A percentile compares a stretch with the other conserved stretches of the same genome.
Conservation (phyloP, 805 yeast species). For the Starmerella cellae region DNA sequence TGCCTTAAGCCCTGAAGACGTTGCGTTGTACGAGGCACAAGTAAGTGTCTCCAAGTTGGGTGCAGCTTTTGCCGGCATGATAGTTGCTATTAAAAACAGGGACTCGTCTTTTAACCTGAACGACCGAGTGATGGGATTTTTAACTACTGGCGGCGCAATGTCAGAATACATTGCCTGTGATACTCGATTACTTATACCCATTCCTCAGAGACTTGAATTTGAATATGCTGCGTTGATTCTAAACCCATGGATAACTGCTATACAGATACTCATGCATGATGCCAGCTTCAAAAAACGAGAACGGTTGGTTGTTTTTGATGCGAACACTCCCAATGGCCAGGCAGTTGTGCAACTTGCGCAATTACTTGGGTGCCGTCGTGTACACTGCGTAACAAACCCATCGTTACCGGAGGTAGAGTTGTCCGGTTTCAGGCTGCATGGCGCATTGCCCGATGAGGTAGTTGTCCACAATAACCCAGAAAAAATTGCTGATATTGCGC, state of each 20-base stretch:
- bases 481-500: constrained; percentile 1
- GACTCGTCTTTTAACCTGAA: constrained; percentile 21
- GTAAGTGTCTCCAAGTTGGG: constrained; percentile 22
- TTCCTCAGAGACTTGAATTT: constrained; percentile 21
- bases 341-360: constrained; percentile 31
- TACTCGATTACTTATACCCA: constrained; percentile 18
- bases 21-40: constrained; percentile 2
- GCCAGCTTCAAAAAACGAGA: constrained; percentile 24
- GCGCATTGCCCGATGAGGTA: constrained; percentile 20
- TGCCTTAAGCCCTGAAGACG: constrained; percentile 29
- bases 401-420: neutral
- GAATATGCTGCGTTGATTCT: constrained; percentile 27
- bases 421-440: constrained; percentile 9
- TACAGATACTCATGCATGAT: constrained; percentile 25
- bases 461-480: constrained; percentile 15
- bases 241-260: constrained; percentile 30
- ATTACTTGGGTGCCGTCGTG: constrained; percentile 26
- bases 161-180: constrained; percentile 27
- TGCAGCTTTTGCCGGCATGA: constrained; percentile 29
- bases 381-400: constrained; percentile 23
- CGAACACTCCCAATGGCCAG: constrained; percentile 28
- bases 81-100: constrained; percentile 15
- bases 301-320: constrained; percentile 27
- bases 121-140: constrained; percentile 29
- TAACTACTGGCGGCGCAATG: constrained; percentile 28